Evolutionary conservation across 768 basidiomycete genomes (phyloP).

Genomic region (Tricholoma sp.): DNA sequence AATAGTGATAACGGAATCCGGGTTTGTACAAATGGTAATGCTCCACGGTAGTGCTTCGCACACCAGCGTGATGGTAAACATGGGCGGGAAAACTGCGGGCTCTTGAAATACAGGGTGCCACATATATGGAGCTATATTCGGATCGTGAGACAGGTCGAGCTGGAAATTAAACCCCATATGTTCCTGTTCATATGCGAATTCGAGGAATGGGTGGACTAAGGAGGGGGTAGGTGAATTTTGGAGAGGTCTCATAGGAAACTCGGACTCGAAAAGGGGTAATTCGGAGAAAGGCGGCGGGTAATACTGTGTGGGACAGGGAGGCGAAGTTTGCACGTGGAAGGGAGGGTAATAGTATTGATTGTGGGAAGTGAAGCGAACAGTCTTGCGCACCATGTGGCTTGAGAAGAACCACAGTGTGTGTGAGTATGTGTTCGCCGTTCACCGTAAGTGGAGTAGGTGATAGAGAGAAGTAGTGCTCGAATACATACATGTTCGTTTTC

Average conservation of each 20-base stretch:
- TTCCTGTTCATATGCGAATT: conserved; percentile 2
- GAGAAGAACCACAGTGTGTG: too few relatives aligned
- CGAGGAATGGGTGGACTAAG: conserved; percentile 9
- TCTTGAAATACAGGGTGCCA: conserved; percentile 17
- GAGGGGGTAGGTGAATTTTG: background rate
- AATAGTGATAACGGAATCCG: conserved; percentile 19
- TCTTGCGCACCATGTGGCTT: too few relatives aligned
- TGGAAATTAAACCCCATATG: conserved; percentile 7
- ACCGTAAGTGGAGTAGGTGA: too few relatives aligned
- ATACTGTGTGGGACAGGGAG: background rate
- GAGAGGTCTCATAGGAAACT: too few relatives aligned
- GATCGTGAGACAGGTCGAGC: conserved; percentile 15
- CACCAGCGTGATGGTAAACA: conserved; percentile 17
- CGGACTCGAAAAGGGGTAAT: too few relatives aligned
- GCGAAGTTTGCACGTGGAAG: background rate
- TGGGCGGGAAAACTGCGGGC: conserved; percentile 17
- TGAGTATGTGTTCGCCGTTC: too few relatives aligned
- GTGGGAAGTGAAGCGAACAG: background rate
- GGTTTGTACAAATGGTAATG: conserved; percentile 15
- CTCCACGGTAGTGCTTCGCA: conserved; percentile 16
- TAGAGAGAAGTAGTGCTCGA: too few relatives aligned
- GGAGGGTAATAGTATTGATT: background rate
- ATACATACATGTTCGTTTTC: too few relatives aligned
- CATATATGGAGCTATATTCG: conserved; percentile 4
- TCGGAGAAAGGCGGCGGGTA: background rate